Evolutionary conservation across 2,329 filamentous ascomycete genomes (phyloP).

Genomic region (Beauveria caledonica): DNA sequence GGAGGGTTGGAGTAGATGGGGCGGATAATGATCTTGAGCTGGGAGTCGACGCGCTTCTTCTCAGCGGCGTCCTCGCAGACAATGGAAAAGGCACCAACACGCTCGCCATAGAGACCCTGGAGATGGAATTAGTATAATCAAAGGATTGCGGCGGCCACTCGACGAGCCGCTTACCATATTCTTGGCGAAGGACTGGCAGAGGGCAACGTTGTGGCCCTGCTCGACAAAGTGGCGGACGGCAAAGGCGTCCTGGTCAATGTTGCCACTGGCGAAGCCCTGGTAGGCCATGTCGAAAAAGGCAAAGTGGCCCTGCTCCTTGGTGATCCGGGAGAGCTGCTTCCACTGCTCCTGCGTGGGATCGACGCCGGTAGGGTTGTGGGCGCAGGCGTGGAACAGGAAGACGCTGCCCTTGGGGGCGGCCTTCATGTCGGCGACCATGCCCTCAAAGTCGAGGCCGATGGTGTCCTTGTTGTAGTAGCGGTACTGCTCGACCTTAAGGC

Average conservation of each 20-base stretch:
- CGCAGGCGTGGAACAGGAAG: conserved; percentile 92
- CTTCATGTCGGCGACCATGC: conserved; percentile 85
- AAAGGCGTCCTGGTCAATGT: conserved; percentile 88
- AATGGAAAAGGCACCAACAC: conserved; percentile 92
- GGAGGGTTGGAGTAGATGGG: conserved; percentile 98
- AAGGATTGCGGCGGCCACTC: neutral
- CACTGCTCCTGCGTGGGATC: conserved; percentile 90
- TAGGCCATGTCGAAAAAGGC: conserved; percentile 99
- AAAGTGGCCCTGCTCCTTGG: conserved; percentile 82
- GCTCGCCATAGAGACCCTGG: conserved; percentile 93
- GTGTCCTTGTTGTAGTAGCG: conserved; percentile 99
- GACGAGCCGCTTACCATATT: conserved; percentile 66
- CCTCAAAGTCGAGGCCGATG: conserved; percentile 95
- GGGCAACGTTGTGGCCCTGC: conserved; percentile 79
- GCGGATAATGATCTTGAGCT: conserved; percentile 96
- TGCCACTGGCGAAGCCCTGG: conserved; percentile 91
- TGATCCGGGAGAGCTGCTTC: conserved; percentile 77
- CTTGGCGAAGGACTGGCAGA: conserved; percentile 95
- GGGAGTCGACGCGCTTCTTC: conserved; percentile 92
- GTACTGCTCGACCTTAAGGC: conserved; percentile 88
- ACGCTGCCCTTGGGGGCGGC: conserved; percentile 77
- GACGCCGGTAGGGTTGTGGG: conserved; percentile 95
- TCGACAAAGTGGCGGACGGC: conserved; percentile 88
- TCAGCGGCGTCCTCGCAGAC: conserved; percentile 79
- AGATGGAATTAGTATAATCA: neutral